Base-by-base conservation (phyloP, 805 yeast genomes). In the Candida ovalis region DNA sequence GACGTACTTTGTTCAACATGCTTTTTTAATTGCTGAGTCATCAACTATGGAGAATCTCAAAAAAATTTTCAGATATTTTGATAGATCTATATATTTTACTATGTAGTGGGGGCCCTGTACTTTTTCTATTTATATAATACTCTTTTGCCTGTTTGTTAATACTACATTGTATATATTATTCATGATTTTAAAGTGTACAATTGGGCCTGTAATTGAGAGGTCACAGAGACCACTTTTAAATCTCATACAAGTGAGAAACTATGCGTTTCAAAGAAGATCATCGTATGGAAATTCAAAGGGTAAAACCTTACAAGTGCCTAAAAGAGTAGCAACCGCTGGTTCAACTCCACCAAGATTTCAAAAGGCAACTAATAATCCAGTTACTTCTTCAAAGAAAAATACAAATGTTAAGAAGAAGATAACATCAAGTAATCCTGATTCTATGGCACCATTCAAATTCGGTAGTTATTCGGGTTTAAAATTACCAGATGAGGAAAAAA, bases 381-480 rank as follows among this genome's bases (percentile, higher is more conserved):
- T 10, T 25, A 10, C 28, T 7, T 13, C 21, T 9, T n/a, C 17
- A 42, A 33, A 10, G 23, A 21, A 3, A 18, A 17, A 42, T 3
- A 22, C 42, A 42, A 25, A 22, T 5, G 2, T 28, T n/a, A n/a
- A n/a, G 28, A 25, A 25, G 10, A 25, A 25, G 10, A 7, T 7
- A 18, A 23, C 43, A 5, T 23, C 24, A 17, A 38, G 44, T 3
- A 43, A 49, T 25, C 46, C 50, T 9, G 56, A 55, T n/a, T 18
- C 41, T 12, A 48, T 52, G 25, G 59, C 58, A 0, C 69, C 71
- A 1, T 68, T 64, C 47, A 68, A 68, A 40, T 77, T 74, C 62
- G 85, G 84, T 1, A 68, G 69, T 25, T 76, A 74, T 52, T 71
- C 80, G 3, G 75, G 80, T 2, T 61, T 80, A 44, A 70, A 71